These are phyloP conservation scores for Pyrenochaeta sp. DNA, from an alignment of 2,329 filamentous ascomycete species.

Conservation along the genomic window DNA sequence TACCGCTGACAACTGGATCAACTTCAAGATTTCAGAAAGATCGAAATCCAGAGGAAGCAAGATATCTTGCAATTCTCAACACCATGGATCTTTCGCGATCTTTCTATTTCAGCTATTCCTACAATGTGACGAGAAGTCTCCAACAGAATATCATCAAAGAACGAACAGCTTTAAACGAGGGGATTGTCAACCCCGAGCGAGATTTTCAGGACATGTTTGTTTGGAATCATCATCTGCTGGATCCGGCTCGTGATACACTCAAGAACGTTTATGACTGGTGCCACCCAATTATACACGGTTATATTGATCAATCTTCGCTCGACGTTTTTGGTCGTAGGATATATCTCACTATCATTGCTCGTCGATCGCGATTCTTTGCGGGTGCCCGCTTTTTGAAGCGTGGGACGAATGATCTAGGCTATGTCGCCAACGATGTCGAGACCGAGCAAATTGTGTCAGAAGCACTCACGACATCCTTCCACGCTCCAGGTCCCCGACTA, in stretches of 20 bases:
- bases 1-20: conserved; percentile 79
- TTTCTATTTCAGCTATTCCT: conserved; percentile 99
- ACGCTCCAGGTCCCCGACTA: conserved; percentile 51
- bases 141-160: conserved; percentile 92
- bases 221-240: conserved; percentile 91
- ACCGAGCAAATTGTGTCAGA: conserved; percentile 98
- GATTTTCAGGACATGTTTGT: conserved; percentile 96
- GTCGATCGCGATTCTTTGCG: conserved; percentile 91
- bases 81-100: conserved; percentile 89
- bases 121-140: conserved; percentile 90
- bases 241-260: conserved; percentile 74
- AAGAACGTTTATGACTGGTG: conserved; percentile 95
- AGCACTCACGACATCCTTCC: conserved; percentile 92
- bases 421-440: conserved; percentile 98
- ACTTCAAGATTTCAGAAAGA: conserved; percentile 77
- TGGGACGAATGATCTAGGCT: conserved; percentile 91
- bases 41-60: conserved; percentile 84
- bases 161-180: conserved; percentile 73
- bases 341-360: conserved; percentile 92
- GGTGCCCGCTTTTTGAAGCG: conserved; percentile 94
- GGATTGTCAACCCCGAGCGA: conserved; percentile 65
- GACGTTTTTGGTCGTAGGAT: conserved; percentile 85
- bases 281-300: conserved; percentile 92
- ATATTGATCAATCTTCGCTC: conserved; percentile 83
- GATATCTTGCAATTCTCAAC: conserved; percentile 87